Percentiles rank a stretch among this genome's conserved stretches.
Conservation (phyloP, 2,329 filamentous ascomycete genomes). For the Bipolaris oryzae region DNA sequence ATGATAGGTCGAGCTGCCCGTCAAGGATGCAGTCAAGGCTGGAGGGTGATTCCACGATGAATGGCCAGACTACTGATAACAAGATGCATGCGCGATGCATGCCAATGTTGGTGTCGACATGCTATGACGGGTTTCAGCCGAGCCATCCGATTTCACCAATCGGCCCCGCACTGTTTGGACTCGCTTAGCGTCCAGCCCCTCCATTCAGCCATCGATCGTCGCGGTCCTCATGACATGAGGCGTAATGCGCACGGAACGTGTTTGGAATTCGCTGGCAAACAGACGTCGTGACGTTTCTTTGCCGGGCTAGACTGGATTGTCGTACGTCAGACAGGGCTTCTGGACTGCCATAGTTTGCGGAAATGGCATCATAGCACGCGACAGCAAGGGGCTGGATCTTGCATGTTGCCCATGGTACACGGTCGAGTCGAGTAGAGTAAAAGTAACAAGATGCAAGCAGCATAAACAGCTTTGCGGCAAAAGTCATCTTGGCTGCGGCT, state of each 20-base stretch:
- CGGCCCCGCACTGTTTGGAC: slow-evolving; percentile 24
- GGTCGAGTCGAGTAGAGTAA: not conserved
- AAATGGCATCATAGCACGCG: slow-evolving; percentile 31
- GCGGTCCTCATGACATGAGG: slow-evolving; percentile 32
- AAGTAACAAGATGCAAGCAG: not conserved
- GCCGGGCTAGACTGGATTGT: slow-evolving; percentile 13
- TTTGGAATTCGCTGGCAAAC: slow-evolving; percentile 21
- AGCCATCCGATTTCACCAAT: slow-evolving; percentile 27
- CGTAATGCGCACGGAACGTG: slow-evolving; percentile 21
- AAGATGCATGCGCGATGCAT: slow-evolving; percentile 8
- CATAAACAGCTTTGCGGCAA: not conserved
- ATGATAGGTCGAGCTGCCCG: slow-evolving; percentile 1
- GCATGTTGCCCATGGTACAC: not conserved
- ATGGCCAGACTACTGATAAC: slow-evolving; percentile 12
- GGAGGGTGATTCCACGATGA: slow-evolving; percentile 1
- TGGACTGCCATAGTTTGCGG: slow-evolving; percentile 12
- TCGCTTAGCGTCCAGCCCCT: slow-evolving; percentile 20
- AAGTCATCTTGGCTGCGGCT: slow-evolving; percentile 30
- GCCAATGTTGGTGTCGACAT: not conserved
- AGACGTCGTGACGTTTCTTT: slow-evolving; percentile 37
- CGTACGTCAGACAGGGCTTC: slow-evolving; percentile 33
- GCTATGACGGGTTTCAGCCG: slow-evolving; percentile 23
- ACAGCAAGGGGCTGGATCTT: slow-evolving; percentile 8
- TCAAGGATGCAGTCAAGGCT: slow-evolving; percentile 4
- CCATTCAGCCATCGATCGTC: slow-evolving; percentile 28